Conservation (phyloP, 371 early-diverging fungal species). For the Mortierella sp. region DNA sequence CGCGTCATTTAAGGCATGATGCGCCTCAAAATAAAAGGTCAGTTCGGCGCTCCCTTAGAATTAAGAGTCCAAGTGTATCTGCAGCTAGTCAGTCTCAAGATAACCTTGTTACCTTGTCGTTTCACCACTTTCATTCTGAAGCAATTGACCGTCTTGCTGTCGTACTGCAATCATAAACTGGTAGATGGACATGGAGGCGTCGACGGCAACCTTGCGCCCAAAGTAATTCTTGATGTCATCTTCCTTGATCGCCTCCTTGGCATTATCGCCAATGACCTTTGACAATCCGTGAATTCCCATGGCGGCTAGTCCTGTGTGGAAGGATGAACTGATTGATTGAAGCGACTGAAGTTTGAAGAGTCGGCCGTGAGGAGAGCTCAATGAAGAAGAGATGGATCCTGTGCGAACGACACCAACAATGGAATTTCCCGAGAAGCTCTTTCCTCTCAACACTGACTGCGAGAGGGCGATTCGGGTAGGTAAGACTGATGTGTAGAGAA, state of each 20-base stretch:
- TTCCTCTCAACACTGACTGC: too few relatives aligned
- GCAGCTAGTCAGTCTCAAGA: background rate
- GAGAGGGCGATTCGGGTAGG: too few relatives aligned
- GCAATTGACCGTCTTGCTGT: conserved; percentile 87
- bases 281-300: conserved; percentile 96
- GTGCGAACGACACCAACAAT: too few relatives aligned
- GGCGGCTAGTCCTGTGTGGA: conserved; percentile 25
- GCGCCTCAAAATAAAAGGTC: background rate
- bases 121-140: conserved; percentile 91
- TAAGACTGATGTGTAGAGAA: too few relatives aligned
- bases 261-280: conserved; percentile 95
- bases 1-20: background rate
- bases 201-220: conserved; percentile 98
- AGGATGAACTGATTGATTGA: conserved; percentile 1
- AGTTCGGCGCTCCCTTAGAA: too few relatives aligned
- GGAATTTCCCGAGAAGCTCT: too few relatives aligned
- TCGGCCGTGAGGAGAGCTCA: too few relatives aligned
- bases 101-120: conserved; percentile 80
- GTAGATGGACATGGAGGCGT: conserved; percentile 98
- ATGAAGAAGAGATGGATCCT: too few relatives aligned
- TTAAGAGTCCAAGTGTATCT: background rate
- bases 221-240: conserved; percentile 92
- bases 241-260: conserved; percentile 84
- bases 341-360: too few relatives aligned
- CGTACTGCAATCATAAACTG: conserved; percentile 99